Base-by-base conservation (phyloP, 768 basidiomycete species). In the Trametes cingulata region DNA sequence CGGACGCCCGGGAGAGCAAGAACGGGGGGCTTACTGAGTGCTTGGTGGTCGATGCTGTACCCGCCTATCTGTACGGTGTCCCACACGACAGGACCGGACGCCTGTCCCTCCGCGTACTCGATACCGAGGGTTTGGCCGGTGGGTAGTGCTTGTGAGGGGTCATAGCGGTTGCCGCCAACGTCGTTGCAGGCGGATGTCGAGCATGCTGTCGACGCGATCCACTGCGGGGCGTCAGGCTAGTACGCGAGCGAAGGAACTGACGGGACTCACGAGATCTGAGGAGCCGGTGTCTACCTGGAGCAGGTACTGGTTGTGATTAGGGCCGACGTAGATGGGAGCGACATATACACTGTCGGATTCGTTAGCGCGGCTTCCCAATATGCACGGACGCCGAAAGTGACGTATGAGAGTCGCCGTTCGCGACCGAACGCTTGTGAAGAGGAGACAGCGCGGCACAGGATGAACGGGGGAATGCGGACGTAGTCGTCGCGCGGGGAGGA, bases 241-340 rank as follows among this genome's bases (percentile, higher is more conserved):
- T 49, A 29, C 60, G 39, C 52, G 49, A 49, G 46, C 15, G 43
- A 39, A n/a, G 10, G 46, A 60, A 39, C 33, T 9, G 29, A 10
- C 29, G 29, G 29, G 29, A 76, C 83, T 65, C 58, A 91, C 90
- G 24, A 91, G 77, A 74, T 93, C 91, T 0, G 89, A 89, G 0
- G 91, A 92, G 27, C 91, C 91, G 0, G 88, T 90, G 66, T 93
- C 91, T 37, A 93, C 80, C 68, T 91, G 90, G 2, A 92, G 73
- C 6, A 88, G 72, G 22, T 77, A 79, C 56, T 87, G 80, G 20
- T 25, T 45, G 33, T 68, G 68, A 9, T 69, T 72, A 7, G 71
- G 53, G 12, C 90, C 89, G 22, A 90, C 75, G 19, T 67, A 72
- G 5, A 88, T 74, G 3, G 84, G 77, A n/a, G 90, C 71, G 2